Evolutionary conservation across 2,329 filamentous ascomycete species (phyloP).

Genomic region (Akanthomyces muscarius): DNA sequence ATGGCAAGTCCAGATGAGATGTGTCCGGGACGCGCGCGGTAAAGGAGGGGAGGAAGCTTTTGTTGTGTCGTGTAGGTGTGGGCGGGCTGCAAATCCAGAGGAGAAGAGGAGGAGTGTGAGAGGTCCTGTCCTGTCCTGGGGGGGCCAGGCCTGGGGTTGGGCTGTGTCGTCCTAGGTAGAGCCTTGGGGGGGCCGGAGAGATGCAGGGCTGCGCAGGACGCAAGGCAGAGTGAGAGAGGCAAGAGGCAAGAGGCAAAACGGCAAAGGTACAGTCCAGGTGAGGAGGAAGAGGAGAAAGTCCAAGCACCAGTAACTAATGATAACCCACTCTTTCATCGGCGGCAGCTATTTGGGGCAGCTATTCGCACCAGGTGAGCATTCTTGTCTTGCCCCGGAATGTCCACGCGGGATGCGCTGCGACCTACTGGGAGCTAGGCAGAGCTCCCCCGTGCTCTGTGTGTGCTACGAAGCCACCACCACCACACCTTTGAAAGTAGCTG

Average conservation of each 20-base stretch:
- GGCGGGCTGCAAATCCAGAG: conserved; percentile 10
- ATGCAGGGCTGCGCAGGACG: not conserved
- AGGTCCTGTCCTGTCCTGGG: not conserved
- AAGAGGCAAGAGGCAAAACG: not conserved
- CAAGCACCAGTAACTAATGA: not conserved
- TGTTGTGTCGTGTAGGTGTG: conserved; percentile 9
- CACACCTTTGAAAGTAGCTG: not conserved
- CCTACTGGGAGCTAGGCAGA: not conserved
- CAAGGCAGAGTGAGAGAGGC: not conserved
- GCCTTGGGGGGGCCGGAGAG: not conserved
- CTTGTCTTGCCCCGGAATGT: conserved; percentile 10
- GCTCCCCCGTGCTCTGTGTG: not conserved
- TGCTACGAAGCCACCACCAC: not conserved
- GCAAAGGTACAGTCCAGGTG: not conserved
- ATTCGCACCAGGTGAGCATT: not conserved
- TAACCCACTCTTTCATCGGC: not conserved
- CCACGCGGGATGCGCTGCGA: conserved; percentile 5
- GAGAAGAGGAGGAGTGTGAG: not conserved
- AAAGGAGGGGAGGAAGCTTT: conserved; percentile 20
- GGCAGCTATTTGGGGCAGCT: not conserved
- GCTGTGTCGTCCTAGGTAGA: not conserved
- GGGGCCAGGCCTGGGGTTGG: not conserved
- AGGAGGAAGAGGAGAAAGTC: not conserved
- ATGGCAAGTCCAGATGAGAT: conserved; percentile 10
- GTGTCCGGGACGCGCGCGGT: conserved; percentile 11